Conservation (phyloP, 768 basidiomycete genomes). For the Lactarius vividus region DNA sequence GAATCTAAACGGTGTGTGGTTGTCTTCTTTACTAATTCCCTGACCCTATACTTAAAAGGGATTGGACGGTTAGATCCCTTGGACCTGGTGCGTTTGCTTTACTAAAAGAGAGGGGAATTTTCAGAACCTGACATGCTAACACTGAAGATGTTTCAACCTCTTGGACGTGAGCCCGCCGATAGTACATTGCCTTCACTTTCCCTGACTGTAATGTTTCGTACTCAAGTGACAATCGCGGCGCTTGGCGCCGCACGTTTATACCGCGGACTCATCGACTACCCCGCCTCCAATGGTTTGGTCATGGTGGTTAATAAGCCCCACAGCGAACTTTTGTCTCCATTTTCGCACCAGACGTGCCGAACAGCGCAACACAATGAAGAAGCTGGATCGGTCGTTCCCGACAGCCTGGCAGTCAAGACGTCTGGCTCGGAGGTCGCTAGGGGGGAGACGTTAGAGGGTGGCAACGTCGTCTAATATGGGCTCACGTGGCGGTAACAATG, state of each 20-base stretch:
- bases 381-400: background rate
- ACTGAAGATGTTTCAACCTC: conserved; percentile 18
- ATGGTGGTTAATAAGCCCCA: background rate
- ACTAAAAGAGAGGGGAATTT: background rate
- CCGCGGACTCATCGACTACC: conserved; percentile 14
- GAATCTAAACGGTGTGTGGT: conserved; percentile 20
- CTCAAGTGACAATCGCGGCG: conserved; percentile 15
- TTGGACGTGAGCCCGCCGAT: conserved; percentile 7
- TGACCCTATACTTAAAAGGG: background rate
- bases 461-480: conserved; percentile 1
- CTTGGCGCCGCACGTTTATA: conserved; percentile 19
- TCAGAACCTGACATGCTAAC: background rate
- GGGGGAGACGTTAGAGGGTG: background rate
- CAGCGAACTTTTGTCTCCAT: background rate
- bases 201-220: background rate
- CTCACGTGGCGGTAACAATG: background rate
- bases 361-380: background rate
- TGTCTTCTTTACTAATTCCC: background rate
- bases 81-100: conserved; percentile 17
- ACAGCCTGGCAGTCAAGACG: background rate
- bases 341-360: background rate
- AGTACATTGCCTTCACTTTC: background rate
- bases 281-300: background rate
- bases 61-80: conserved; percentile 6
- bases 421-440: background rate